Percentiles rank a stretch among this genome's conserved stretches.
phyloP scores from a whole-genome alignment of 306 rosid species.

The Vachellia pachyceras region DNA sequence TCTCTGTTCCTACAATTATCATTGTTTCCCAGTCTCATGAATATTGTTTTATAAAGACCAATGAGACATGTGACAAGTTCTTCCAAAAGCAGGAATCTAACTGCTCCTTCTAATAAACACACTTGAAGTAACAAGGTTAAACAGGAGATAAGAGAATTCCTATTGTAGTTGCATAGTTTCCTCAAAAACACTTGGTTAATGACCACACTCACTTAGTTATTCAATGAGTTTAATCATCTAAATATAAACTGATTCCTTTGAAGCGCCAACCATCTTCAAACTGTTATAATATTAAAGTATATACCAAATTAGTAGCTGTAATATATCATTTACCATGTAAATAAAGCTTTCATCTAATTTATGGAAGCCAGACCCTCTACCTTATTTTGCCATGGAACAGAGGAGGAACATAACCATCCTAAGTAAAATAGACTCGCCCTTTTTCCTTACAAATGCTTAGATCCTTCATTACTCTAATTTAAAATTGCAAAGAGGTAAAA shows the following conservation, averaged over 20 bases:
- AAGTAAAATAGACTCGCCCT: neutral
- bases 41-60: neutral
- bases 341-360: conserved; percentile 11
- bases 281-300: neutral
- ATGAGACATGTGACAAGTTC: neutral
- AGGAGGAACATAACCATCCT: neutral
- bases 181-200: neutral
- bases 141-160: neutral
- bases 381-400: neutral
- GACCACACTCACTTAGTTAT: neutral
- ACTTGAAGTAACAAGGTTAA: neutral
- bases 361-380: neutral
- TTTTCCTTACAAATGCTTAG: neutral
- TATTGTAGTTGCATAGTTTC: neutral
- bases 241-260: conserved; percentile 10
- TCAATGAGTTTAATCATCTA: neutral
- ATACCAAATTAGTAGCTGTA: neutral
- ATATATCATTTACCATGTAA: neutral
- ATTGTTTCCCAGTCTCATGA: neutral
- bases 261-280: neutral
- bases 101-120: neutral
- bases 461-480: no score
- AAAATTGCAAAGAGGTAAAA: neutral
- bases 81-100: neutral
- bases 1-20: neutral